A percentile compares a stretch with the other conserved stretches of the same genome.
Evolutionary conservation across 768 basidiomycete species (phyloP).

Genomic region (Trametes meyenii): DNA sequence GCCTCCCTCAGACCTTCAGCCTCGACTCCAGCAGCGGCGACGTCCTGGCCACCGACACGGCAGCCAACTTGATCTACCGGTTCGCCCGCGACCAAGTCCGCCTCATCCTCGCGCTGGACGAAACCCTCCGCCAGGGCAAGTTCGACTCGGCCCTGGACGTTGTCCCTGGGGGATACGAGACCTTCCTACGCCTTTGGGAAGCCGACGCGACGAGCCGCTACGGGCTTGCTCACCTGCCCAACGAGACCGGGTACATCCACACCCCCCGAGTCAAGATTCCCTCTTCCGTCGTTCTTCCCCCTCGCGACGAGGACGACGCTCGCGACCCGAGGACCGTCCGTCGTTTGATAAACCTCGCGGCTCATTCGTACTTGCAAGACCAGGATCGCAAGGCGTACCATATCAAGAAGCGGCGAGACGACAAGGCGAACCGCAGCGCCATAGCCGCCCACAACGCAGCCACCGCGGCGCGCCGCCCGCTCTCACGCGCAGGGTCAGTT

Average conservation of each 20-base stretch:
- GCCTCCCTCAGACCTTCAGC: constrained; percentile 1
- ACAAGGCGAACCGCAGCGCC: not conserved
- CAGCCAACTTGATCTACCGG: not conserved
- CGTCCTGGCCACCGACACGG: not conserved
- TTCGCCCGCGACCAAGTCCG: constrained; percentile 9
- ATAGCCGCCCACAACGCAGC: constrained; percentile 3
- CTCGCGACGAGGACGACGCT: not conserved
- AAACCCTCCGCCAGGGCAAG: not conserved
- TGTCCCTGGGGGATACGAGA: constrained; percentile 6
- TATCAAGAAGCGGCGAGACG: not conserved
- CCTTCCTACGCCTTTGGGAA: constrained; percentile 1
- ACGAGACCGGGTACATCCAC: not conserved
- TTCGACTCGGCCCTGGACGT: not conserved
- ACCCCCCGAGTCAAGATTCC: not conserved
- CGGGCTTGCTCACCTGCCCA: not conserved
- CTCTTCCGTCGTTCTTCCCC: not conserved
- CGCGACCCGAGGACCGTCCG: not conserved
- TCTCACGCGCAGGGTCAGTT: not conserved
- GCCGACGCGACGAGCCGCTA: not conserved
- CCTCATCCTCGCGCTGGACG: constrained; percentile 1
- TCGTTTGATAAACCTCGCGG: not conserved
- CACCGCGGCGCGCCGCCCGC: not conserved
- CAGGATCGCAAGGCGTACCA: not conserved
- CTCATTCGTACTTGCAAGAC: not conserved
- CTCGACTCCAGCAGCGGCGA: constrained; percentile 3